phyloP scores from a whole-genome alignment of 2,329 filamentous ascomycete species.

The Sphaerulina vaccinii region DNA sequence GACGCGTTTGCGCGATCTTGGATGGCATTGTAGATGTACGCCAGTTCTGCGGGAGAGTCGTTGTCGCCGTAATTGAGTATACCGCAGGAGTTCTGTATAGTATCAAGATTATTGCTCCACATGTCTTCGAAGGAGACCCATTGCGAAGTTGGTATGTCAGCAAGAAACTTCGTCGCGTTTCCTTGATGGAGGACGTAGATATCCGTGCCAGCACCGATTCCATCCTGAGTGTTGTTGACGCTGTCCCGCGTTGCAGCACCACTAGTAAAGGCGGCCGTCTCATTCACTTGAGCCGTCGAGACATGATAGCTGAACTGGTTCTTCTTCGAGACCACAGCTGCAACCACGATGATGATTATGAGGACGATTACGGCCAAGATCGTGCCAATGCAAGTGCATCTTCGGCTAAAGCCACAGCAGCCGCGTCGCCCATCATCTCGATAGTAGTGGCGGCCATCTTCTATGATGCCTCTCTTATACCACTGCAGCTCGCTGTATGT shows the following conservation, averaged over 20 bases:
- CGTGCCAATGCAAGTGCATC: conserved; percentile 26
- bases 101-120: conserved; percentile 37
- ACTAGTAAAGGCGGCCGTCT: conserved; percentile 29
- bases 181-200: conserved; percentile 36
- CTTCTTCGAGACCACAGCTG: conserved; percentile 27
- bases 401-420: conserved; percentile 22
- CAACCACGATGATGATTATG: conserved; percentile 26
- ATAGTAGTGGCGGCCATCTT: background rate
- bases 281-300: conserved; percentile 34
- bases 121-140: conserved; percentile 36
- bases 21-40: conserved; percentile 23
- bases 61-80: conserved; percentile 33
- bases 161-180: conserved; percentile 25
- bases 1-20: conserved; percentile 22
- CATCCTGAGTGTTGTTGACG: conserved; percentile 29
- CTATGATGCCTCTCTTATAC: conserved; percentile 13
- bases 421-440: conserved; percentile 9
- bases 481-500: conserved; percentile 15
- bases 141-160: background rate
- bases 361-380: conserved; percentile 23
- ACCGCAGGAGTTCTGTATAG: conserved; percentile 37
- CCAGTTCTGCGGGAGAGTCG: conserved; percentile 28
- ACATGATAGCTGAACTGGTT: conserved; percentile 32
- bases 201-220: conserved; percentile 30
- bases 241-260: conserved; percentile 33